phyloP scores from a whole-genome alignment of 1,139 yeast species.

The Geotrichum australiense region DNA sequence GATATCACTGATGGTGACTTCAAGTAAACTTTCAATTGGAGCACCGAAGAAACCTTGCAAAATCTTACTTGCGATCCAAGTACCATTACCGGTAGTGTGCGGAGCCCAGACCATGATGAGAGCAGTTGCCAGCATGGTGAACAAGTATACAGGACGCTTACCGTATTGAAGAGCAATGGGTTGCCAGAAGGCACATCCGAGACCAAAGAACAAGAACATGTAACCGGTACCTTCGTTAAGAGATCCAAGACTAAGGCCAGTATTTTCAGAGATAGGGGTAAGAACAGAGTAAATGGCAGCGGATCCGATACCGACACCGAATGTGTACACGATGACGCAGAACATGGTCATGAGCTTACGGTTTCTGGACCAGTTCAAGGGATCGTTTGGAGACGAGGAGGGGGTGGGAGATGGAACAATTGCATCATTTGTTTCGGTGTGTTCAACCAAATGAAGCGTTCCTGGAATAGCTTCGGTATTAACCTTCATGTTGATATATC shows the following conservation, averaged over 20 bases:
- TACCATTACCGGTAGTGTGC: conserved; percentile 25
- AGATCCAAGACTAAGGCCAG: conserved; percentile 38
- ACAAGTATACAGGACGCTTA: conserved; percentile 44
- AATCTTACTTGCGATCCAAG: conserved; percentile 39
- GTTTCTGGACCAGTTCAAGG: conserved; percentile 39
- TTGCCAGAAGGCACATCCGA: conserved; percentile 44
- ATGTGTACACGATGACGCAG: conserved; percentile 36
- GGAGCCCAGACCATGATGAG: conserved; percentile 32
- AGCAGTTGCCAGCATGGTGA: conserved; percentile 35
- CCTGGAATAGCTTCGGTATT: conserved; percentile 50
- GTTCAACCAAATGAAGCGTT: conserved; percentile 52
- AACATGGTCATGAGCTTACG: conserved; percentile 38
- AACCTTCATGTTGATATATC: conserved; percentile 15
- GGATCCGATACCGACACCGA: conserved; percentile 42
- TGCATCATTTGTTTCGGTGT: conserved; percentile 20
- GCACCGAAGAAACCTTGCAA: conserved; percentile 47
- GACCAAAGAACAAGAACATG: conserved; percentile 42
- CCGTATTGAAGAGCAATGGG: conserved; percentile 51
- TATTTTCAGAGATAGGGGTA: conserved; percentile 37
- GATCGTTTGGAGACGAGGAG: conserved; percentile 44
- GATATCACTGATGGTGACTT: conserved; percentile 35
- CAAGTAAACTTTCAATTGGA: conserved; percentile 51
- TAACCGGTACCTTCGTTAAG: conserved; percentile 49
- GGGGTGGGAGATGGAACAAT: conserved; percentile 43
- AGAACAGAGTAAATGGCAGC: conserved; percentile 45